Conservation (phyloP, 2,329 filamentous ascomycete species). For the Cladosporium sp. region DNA sequence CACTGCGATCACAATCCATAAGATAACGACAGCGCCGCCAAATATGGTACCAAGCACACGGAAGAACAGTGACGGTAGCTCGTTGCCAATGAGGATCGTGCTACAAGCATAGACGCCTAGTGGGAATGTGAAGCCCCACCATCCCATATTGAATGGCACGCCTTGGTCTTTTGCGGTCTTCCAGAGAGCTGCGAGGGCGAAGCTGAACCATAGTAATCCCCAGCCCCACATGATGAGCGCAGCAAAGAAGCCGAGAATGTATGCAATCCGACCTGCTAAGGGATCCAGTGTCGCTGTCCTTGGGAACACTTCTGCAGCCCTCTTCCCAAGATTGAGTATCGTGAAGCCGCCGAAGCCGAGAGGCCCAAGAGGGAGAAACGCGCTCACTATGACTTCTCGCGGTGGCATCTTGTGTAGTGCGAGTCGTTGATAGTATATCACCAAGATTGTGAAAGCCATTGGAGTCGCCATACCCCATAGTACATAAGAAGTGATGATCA, state of each 20-base stretch:
- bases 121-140: slow-evolving; percentile 63
- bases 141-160: slow-evolving; percentile 63
- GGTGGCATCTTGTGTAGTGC: slow-evolving; percentile 67
- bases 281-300: slow-evolving; percentile 24
- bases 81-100: slow-evolving; percentile 50
- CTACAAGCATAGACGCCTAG: slow-evolving; percentile 57
- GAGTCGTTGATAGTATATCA: slow-evolving; percentile 70
- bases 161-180: slow-evolving; percentile 32
- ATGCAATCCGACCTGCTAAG: slow-evolving; percentile 56
- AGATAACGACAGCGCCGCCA: slow-evolving; percentile 50
- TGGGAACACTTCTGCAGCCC: slow-evolving; percentile 45
- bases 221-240: slow-evolving; percentile 60
- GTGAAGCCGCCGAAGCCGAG: slow-evolving; percentile 66
- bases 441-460: slow-evolving; percentile 62
- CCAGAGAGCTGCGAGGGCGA: slow-evolving; percentile 53
- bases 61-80: slow-evolving; percentile 59
- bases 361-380: slow-evolving; percentile 67
- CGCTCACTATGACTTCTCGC: slow-evolving; percentile 66
- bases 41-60: slow-evolving; percentile 58
- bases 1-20: slow-evolving; percentile 57
- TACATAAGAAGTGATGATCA: slow-evolving; percentile 63
- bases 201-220: slow-evolving; percentile 56
- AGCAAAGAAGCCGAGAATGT: slow-evolving; percentile 58
- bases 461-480: slow-evolving; percentile 68
- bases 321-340: slow-evolving; percentile 53